phyloP scores from a whole-genome alignment of 2,329 filamentous ascomycete genomes.

The Verticillium dahliae region DNA sequence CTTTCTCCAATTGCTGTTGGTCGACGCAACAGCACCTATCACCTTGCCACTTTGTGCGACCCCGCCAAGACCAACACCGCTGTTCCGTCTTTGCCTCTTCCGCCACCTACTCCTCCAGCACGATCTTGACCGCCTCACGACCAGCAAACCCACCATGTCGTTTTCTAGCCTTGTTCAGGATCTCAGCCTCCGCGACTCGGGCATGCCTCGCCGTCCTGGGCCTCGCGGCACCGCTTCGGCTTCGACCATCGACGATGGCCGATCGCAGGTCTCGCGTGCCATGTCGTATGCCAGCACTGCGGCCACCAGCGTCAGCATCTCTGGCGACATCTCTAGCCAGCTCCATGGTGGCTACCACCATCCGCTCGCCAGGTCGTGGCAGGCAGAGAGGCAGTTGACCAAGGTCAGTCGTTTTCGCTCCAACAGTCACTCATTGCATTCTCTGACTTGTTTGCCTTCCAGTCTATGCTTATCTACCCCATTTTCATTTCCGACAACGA shows the following conservation, averaged over 20 bases:
- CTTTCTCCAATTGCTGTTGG: not conserved
- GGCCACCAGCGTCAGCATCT: constrained; percentile 63
- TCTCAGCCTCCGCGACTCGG: constrained; percentile 50
- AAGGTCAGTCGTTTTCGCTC: constrained; percentile 49
- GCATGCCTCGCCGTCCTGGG: constrained; percentile 38
- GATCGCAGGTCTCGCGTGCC: constrained; percentile 55
- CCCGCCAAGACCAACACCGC: not conserved
- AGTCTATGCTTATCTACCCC: constrained; percentile 99
- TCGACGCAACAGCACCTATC: not conserved
- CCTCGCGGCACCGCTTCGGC: constrained; percentile 38
- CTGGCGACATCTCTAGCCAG: constrained; percentile 74
- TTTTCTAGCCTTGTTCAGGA: constrained; percentile 64
- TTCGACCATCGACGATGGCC: constrained; percentile 53
- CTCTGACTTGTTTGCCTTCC: constrained; percentile 5
- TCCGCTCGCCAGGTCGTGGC: constrained; percentile 73
- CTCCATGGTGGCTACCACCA: constrained; percentile 79
- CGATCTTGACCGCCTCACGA: not conserved
- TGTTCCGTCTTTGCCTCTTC: not conserved
- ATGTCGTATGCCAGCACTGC: constrained; percentile 62
- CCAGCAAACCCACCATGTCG: constrained; percentile 40
- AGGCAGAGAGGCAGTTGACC: constrained; percentile 77
- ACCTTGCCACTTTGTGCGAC: not conserved
- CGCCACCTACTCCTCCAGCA: not conserved
- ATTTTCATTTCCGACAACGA: constrained; percentile 93
- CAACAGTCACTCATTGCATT: not conserved